Conservation (phyloP, 768 basidiomycete species). For the Calvatia gigantea region DNA sequence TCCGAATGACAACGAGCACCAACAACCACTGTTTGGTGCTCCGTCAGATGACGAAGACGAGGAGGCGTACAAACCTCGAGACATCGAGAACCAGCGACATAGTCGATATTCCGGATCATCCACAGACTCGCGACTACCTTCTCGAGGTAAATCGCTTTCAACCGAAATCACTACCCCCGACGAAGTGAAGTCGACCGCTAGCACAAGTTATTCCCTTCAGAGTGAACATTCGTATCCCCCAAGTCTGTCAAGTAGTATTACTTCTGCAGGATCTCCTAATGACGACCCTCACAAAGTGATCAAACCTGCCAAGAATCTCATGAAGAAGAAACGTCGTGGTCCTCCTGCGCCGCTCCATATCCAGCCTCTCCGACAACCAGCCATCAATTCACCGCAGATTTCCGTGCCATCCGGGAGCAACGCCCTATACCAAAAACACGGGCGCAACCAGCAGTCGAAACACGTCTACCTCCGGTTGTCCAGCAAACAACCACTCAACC, state of each 20-base stretch:
- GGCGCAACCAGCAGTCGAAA: constrained; percentile 8
- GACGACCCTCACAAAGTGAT: constrained; percentile 18
- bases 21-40: constrained; percentile 60
- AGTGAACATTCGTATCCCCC: constrained; percentile 63
- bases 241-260: constrained; percentile 39
- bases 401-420: constrained; percentile 12
- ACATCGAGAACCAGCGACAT: constrained; percentile 44
- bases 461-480: not conserved
- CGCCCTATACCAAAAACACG: constrained; percentile 12
- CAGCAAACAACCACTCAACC: not conserved
- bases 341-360: constrained; percentile 40
- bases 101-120: constrained; percentile 32
- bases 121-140: constrained; percentile 16
- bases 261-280: constrained; percentile 31
- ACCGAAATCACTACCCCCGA: constrained; percentile 24
- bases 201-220: constrained; percentile 28
- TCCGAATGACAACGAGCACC: constrained; percentile 37
- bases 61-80: constrained; percentile 31
- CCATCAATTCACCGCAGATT: constrained; percentile 29
- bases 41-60: constrained; percentile 54
- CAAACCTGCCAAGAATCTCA: constrained; percentile 27
- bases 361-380: constrained; percentile 26
- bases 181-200: constrained; percentile 38
- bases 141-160: constrained; percentile 23
- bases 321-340: constrained; percentile 31